These are phyloP conservation scores for Monosporascus sp. DNA, from an alignment of 2,329 filamentous ascomycete genomes.

Conservation along the genomic window DNA sequence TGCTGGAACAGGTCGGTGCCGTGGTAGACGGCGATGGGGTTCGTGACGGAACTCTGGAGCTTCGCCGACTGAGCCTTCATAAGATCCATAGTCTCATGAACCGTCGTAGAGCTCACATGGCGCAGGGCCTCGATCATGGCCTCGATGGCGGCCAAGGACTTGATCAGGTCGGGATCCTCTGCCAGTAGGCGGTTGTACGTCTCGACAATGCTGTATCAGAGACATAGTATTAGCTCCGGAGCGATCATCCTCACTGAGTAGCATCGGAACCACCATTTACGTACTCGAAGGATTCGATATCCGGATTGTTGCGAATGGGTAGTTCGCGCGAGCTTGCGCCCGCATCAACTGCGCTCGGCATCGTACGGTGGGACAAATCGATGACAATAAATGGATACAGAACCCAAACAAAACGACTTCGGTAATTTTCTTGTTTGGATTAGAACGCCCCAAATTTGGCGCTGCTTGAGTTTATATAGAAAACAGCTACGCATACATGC, in stretches of 20 bases:
- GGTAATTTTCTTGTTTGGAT: background rate
- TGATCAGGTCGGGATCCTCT: constrained; percentile 78
- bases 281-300: constrained; percentile 25
- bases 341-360: constrained; percentile 11
- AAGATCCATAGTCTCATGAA: constrained; percentile 88
- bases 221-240: constrained; percentile 1
- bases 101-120: constrained; percentile 73
- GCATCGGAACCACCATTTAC: background rate
- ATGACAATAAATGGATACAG: background rate
- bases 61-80: constrained; percentile 70
- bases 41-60: constrained; percentile 73
- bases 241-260: background rate
- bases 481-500: background rate
- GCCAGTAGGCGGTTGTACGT: constrained; percentile 50
- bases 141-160: constrained; percentile 92
- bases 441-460: too few relatives aligned
- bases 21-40: constrained; percentile 86
- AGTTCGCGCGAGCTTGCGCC: constrained; percentile 13
- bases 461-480: background rate
- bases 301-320: constrained; percentile 21
- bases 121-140: constrained; percentile 82
- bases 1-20: constrained; percentile 94
- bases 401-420: background rate
- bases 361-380: background rate
- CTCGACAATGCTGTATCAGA: constrained; percentile 43